Conservation (phyloP, 2,329 filamentous ascomycete genomes). For the Blastomyces emzantsi region DNA sequence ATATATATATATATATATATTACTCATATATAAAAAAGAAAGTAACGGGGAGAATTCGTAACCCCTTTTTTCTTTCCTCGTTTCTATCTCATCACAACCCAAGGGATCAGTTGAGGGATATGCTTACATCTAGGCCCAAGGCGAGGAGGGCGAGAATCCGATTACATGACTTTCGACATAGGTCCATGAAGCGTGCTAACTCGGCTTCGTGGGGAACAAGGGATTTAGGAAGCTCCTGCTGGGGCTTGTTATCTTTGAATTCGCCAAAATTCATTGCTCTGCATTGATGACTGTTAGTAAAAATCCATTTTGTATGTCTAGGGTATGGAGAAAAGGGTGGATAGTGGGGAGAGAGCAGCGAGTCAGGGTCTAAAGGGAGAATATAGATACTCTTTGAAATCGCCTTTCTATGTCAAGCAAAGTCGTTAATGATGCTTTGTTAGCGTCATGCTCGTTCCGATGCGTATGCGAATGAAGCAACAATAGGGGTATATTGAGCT, state of each 20-base stretch:
- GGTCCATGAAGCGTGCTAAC: constrained; percentile 57
- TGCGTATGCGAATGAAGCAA: not conserved
- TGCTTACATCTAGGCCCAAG: constrained; percentile 57
- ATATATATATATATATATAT: not conserved
- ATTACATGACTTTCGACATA: constrained; percentile 64
- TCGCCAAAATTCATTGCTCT: constrained; percentile 90
- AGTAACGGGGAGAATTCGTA: not conserved
- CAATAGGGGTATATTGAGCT: not conserved
- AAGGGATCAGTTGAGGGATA: not conserved
- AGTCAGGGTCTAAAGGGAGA: not conserved
- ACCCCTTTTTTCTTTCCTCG: no score
- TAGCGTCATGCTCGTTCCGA: not conserved
- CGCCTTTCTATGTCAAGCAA: constrained; percentile 51
- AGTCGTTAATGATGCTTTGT: not conserved
- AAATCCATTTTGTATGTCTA: not conserved
- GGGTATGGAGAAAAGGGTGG: not conserved
- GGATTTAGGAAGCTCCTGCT: constrained; percentile 65
- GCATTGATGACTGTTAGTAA: not conserved
- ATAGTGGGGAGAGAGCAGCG: not conserved
- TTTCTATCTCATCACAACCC: not conserved
- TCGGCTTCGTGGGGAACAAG: constrained; percentile 52
- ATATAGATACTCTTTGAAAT: constrained; percentile 71
- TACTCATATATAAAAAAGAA: no score
- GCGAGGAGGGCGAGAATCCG: constrained; percentile 69
- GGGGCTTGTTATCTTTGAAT: constrained; percentile 58